These are phyloP conservation scores for Pleurotus cornucopiae DNA, from an alignment of 768 basidiomycete genomes.

Conservation along the genomic window DNA sequence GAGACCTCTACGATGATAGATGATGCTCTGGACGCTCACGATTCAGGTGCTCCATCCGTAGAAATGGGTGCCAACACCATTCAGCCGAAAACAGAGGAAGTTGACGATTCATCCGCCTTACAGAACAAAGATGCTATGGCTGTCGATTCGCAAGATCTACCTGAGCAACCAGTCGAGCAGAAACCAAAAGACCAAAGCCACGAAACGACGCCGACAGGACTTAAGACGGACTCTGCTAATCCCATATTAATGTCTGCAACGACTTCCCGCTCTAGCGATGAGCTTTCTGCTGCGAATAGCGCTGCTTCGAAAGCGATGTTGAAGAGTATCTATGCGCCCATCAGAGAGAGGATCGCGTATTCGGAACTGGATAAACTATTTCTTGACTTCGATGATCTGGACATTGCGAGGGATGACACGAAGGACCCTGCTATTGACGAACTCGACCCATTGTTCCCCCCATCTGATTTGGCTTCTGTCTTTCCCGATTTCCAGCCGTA, in stretches of 20 bases:
- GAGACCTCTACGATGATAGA: constrained; percentile 51
- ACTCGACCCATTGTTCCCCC: constrained; percentile 21
- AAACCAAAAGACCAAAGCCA: constrained; percentile 4
- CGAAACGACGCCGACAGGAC: constrained; percentile 22
- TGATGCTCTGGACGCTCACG: constrained; percentile 49
- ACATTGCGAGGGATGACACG: constrained; percentile 15
- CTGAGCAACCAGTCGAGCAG: constrained; percentile 7
- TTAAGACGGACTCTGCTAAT: constrained; percentile 56
- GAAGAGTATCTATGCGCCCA: constrained; percentile 48
- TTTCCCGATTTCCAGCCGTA: constrained; percentile 82
- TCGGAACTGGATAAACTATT: constrained; percentile 52
- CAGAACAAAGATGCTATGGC: constrained; percentile 21
- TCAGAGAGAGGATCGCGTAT: constrained; percentile 63
- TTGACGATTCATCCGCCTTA: constrained; percentile 51
- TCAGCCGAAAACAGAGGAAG: constrained; percentile 39
- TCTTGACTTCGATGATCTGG: constrained; percentile 40
- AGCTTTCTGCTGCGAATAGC: constrained; percentile 20
- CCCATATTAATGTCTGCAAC: constrained; percentile 45
- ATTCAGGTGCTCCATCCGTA: constrained; percentile 20
- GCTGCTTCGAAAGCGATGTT: constrained; percentile 31
- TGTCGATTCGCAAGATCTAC: constrained; percentile 16
- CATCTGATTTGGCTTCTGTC: constrained; percentile 57
- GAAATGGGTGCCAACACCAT: constrained; percentile 21
- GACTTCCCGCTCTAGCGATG: constrained; percentile 36
- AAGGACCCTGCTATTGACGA: constrained; percentile 24